A percentile compares a stretch with the other conserved stretches of the same genome.
Conservation (phyloP, 1,139 yeast genomes). For the Protomyces macrosporus region DNA sequence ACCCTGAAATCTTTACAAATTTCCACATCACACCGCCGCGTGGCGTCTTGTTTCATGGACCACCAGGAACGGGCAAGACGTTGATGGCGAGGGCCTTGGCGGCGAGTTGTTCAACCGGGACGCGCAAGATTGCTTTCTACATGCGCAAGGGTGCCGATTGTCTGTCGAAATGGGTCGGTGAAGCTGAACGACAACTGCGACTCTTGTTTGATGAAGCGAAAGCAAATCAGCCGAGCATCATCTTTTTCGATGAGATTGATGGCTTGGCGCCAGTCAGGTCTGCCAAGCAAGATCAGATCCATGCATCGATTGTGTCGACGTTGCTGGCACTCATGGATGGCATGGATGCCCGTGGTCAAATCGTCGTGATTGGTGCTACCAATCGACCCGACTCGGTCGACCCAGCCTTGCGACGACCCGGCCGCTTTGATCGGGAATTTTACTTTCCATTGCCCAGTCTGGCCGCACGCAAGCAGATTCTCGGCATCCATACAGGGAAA, state of each 20-base stretch:
- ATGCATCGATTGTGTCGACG: conserved; percentile 94
- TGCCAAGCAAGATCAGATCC: conserved; percentile 94
- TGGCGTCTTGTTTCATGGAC: conserved; percentile 97
- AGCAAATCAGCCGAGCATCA: conserved; percentile 91
- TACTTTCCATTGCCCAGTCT: conserved; percentile 89
- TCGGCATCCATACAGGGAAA: conserved; percentile 76
- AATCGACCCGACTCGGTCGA: conserved; percentile 97
- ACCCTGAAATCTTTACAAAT: conserved; percentile 88
- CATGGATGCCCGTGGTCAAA: conserved; percentile 96
- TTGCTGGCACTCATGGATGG: conserved; percentile 96
- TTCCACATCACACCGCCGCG: conserved; percentile 94
- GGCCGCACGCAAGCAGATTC: conserved; percentile 69
- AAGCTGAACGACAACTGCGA: conserved; percentile 91
- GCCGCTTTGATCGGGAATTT: conserved; percentile 94
- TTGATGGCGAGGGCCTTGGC: conserved; percentile 97
- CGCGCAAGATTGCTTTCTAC: conserved; percentile 82
- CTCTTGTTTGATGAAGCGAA: conserved; percentile 91
- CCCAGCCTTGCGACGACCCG: conserved; percentile 95
- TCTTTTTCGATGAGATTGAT: conserved; percentile 94
- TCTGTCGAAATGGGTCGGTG: conserved; percentile 98
- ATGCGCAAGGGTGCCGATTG: conserved; percentile 99
- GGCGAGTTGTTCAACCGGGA: conserved; percentile 80
- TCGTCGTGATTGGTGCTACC: conserved; percentile 95
- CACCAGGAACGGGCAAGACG: conserved; percentile 99
- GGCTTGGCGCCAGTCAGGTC: conserved; percentile 97